These are phyloP conservation scores for Asterella californica DNA, from an alignment of 225 moss, liverwort and hornwort species.

Conservation along the genomic window DNA sequence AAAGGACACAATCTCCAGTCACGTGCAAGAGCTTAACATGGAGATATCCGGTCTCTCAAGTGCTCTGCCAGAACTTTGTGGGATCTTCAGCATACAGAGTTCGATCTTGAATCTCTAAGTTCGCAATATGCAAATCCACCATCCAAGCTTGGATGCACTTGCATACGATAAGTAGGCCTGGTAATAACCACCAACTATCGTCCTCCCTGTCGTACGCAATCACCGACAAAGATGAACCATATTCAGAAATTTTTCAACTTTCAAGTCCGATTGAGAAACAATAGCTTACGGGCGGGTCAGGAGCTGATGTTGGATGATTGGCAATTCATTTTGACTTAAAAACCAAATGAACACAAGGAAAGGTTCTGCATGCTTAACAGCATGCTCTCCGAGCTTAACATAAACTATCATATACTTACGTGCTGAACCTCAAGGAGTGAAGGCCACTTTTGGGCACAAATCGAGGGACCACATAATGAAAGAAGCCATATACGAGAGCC, in stretches of 20 bases:
- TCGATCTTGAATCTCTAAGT: constrained; percentile 94
- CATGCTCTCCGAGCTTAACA: neutral
- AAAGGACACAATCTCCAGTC: constrained; percentile 2
- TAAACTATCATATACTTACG: constrained; percentile 49
- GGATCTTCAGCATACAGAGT: constrained; percentile 80
- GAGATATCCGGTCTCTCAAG: constrained; percentile 15
- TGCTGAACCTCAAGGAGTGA: constrained; percentile 47
- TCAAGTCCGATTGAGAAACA: neutral
- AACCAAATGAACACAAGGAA: neutral
- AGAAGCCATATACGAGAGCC: constrained; percentile 71
- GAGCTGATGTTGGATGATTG: neutral
- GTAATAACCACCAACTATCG: constrained; percentile 93
- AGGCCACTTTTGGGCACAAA: constrained; percentile 44
- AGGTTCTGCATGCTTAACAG: neutral
- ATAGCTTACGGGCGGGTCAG: neutral
- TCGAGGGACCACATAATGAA: constrained; percentile 59
- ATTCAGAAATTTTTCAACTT: neutral
- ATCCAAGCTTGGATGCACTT: constrained; percentile 85
- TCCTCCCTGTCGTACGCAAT: constrained; percentile 62
- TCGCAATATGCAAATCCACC: constrained; percentile 90
- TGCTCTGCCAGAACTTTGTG: constrained; percentile 86
- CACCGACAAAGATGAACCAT: neutral
- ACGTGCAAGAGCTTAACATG: neutral
- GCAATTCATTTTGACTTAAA: neutral
- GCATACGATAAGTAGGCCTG: constrained; percentile 64